Evolutionary conservation across 495 filamentous ascomycete species (phyloP).

Genomic region (Diplogelasinospora grovesii): DNA sequence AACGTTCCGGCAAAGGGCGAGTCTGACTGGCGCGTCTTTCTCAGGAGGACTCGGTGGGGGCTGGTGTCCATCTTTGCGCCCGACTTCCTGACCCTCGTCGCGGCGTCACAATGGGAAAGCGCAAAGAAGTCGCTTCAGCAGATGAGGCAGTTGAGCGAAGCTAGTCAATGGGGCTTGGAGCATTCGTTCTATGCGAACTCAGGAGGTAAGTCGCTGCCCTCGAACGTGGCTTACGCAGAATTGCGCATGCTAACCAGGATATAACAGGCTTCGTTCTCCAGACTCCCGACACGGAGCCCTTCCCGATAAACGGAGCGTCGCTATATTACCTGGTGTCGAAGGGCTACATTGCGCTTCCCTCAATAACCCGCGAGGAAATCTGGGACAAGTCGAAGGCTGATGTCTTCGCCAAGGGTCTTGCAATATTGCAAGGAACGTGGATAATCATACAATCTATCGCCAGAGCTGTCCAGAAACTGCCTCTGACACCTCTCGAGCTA

Average conservation of each 20-base stretch:
- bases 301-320: conserved; percentile 16
- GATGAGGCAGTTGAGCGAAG: conserved; percentile 7
- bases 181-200: conserved; percentile 17
- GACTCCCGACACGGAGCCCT: conserved; percentile 11
- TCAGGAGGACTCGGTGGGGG: conserved; percentile 11
- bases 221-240: too few species aligned
- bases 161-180: conserved; percentile 6
- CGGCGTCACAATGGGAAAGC: conserved; percentile 11
- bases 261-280: conserved; percentile 22
- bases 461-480: conserved; percentile 5
- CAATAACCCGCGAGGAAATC: conserved; percentile 15
- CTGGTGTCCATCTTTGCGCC: conserved; percentile 9
- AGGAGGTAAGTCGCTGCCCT: too few species aligned
- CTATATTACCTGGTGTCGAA: conserved; percentile 14
- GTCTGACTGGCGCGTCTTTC: conserved; percentile 5
- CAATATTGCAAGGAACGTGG: conserved; percentile 13
- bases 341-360: conserved; percentile 12
- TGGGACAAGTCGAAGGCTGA: conserved; percentile 21
- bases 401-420: conserved; percentile 13
- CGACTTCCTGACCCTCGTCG: conserved; percentile 13
- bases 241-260: too few species aligned
- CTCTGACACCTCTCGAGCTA: conserved; percentile 19
- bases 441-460: conserved; percentile 12
- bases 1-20: conserved; percentile 14
- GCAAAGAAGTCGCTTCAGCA: conserved; percentile 12